A percentile compares a stretch with the other conserved stretches of the same genome.
Evolutionary conservation across 2,329 filamentous ascomycete species (phyloP).

Genomic region (Colletotrichum truncatum): DNA sequence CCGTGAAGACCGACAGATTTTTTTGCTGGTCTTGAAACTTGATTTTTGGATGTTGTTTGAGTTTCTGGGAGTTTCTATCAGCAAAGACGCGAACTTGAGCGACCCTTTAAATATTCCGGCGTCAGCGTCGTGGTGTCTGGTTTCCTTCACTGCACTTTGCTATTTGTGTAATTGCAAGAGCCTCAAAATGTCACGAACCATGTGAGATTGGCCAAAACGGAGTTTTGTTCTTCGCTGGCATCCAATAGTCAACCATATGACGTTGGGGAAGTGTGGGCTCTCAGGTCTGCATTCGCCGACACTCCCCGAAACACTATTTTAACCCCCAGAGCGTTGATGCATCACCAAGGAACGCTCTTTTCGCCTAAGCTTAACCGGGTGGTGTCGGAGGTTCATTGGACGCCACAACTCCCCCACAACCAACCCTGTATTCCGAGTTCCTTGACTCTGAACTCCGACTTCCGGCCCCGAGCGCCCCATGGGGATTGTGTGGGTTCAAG

Average conservation of each 20-base stretch:
- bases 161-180: background rate
- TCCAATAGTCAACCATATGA: constrained; percentile 10
- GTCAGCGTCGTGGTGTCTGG: background rate
- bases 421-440: background rate
- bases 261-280: background rate
- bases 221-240: background rate
- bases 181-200: background rate
- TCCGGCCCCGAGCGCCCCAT: background rate
- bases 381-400: background rate
- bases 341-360: background rate
- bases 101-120: background rate
- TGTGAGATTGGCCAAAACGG: background rate
- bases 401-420: background rate
- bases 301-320: background rate
- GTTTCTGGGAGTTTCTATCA: background rate
- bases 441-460: background rate
- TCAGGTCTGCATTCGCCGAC: background rate
- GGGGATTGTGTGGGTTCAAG: background rate
- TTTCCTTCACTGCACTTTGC: too few relatives aligned
- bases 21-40: too few relatives aligned
- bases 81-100: background rate
- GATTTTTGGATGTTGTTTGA: background rate
- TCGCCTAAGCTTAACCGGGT: too few relatives aligned
- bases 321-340: background rate
- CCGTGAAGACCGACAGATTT: background rate